A percentile compares a stretch with the other conserved stretches of the same genome.
Conservation (phyloP, 2,329 filamentous ascomycete genomes). For the Pseudogymnoascus sp. region DNA sequence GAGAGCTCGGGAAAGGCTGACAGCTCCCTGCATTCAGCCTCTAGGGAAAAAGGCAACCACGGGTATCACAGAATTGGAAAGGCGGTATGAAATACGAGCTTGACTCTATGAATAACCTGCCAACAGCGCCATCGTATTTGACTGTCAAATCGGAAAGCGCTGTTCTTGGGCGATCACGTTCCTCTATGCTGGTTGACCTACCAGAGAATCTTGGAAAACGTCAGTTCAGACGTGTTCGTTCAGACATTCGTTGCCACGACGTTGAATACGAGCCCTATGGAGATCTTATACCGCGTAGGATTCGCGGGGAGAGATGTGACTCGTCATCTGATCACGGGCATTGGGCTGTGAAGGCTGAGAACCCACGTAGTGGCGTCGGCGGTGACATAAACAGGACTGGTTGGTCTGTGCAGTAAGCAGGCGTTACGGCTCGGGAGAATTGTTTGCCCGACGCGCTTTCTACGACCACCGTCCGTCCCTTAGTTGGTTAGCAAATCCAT, state of each 20-base stretch:
- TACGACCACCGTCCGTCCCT: background rate
- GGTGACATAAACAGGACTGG: background rate
- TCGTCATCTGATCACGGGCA: background rate
- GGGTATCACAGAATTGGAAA: background rate
- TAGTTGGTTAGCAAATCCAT: background rate
- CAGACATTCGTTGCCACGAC: background rate
- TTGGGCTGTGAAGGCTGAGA: background rate
- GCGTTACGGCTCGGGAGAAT: background rate
- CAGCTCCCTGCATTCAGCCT: background rate
- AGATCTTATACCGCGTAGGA: slow-evolving; percentile 7
- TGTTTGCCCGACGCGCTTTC: slow-evolving; percentile 1
- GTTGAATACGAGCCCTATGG: slow-evolving; percentile 2
- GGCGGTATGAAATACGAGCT: background rate
- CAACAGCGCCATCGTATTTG: background rate
- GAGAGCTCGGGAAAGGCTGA: background rate
- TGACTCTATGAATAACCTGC: slow-evolving; percentile 9
- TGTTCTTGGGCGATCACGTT: background rate
- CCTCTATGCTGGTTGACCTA: background rate
- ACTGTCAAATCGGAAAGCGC: background rate
- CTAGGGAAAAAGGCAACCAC: background rate
- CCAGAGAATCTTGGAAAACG: background rate
- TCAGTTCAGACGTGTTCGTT: background rate
- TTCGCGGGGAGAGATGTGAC: background rate
- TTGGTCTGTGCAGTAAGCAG: background rate
- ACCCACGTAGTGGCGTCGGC: background rate